Conservation (phyloP, 176 grass and related monocot genomes). For the Elymus sibiricus region DNA sequence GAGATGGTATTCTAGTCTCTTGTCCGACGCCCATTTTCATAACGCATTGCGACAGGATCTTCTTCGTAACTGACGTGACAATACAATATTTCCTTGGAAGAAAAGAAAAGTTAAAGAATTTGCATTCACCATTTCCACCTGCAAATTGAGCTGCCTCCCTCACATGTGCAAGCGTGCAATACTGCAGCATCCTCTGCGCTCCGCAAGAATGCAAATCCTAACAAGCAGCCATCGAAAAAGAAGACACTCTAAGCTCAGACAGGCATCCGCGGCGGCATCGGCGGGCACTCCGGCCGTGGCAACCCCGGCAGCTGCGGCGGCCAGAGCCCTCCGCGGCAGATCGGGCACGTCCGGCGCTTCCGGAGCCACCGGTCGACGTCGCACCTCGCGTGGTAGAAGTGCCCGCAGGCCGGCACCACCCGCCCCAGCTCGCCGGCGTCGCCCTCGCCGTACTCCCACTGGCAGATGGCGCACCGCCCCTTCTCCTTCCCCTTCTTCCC, state of each 20-base stretch:
- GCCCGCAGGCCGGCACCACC: conserved; percentile 44
- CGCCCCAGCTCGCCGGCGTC: conserved; percentile 18
- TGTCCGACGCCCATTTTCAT: neutral
- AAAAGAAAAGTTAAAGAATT: no score
- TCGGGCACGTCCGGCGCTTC: conserved; percentile 12
- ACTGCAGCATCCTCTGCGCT: neutral
- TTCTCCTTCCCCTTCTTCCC: neutral
- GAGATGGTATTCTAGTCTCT: neutral
- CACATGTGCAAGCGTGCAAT: neutral
- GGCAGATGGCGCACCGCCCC: conserved; percentile 24
- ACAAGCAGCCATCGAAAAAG: neutral
- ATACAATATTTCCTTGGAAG: neutral
- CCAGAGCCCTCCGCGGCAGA: conserved; percentile 22
- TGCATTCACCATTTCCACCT: neutral
- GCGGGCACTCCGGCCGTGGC: conserved; percentile 21
- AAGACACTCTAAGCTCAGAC: neutral
- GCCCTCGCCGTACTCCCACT: neutral
- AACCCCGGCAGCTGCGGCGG: neutral
- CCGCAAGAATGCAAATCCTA: neutral
- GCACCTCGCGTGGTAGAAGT: conserved; percentile 49
- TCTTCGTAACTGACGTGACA: neutral
- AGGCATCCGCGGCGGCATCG: neutral
- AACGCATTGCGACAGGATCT: neutral
- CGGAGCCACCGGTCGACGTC: conserved; percentile 48
- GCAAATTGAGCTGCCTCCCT: neutral